Percentiles rank a stretch among this genome's conserved stretches.
These are phyloP conservation scores for Simmondsia chinensis DNA, from an alignment of 148 eudicot genomes.

Conservation along the genomic window DNA sequence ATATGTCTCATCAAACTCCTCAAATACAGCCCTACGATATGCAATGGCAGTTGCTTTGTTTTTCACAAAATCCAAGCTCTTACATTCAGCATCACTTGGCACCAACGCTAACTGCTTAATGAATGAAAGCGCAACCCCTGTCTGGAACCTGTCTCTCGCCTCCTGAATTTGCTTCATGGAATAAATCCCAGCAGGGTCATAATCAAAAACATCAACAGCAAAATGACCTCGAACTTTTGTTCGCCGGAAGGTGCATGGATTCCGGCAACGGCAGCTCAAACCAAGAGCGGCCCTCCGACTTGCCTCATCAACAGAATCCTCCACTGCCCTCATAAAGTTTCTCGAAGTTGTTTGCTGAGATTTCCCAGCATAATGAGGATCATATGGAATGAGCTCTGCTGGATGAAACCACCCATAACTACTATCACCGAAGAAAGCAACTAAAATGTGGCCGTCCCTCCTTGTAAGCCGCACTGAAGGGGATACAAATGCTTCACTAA, in stretches of 20 bases:
- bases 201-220: constrained; percentile 62
- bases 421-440: constrained; percentile 90
- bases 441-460: constrained; percentile 66
- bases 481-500: constrained; percentile 57
- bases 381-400: constrained; percentile 63
- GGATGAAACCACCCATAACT: constrained; percentile 96
- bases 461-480: constrained; percentile 53
- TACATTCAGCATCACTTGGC: constrained; percentile 22
- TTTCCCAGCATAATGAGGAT: constrained; percentile 56
- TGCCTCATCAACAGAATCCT: constrained; percentile 81
- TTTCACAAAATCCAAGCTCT: constrained; percentile 37
- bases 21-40: constrained; percentile 58
- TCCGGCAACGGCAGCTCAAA: constrained; percentile 71
- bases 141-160: constrained; percentile 58
- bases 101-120: constrained; percentile 50
- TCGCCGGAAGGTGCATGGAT: constrained; percentile 49
- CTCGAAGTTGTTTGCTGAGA: constrained; percentile 46
- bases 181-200: constrained; percentile 52
- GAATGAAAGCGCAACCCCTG: constrained; percentile 38
- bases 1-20: constrained; percentile 90
- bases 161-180: constrained; percentile 48
- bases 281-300: constrained; percentile 62
- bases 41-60: constrained; percentile 57
- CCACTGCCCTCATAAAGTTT: constrained; percentile 64
- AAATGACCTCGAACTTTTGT: constrained; percentile 35